Evolutionary conservation across 2,329 filamentous ascomycete genomes (phyloP).

Genomic region (Pezicula carpinea): DNA sequence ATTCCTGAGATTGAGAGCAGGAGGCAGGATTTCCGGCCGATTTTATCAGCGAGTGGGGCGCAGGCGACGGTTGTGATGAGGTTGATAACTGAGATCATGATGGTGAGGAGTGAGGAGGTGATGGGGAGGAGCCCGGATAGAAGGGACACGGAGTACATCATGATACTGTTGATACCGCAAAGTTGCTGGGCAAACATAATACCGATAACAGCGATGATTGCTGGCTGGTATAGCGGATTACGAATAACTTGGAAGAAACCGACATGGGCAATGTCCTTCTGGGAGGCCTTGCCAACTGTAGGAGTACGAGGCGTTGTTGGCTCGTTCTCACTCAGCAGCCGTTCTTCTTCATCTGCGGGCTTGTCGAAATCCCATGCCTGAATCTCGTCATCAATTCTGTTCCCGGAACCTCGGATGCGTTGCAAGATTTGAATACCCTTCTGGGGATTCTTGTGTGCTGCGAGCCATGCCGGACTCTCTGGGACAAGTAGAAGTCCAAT

Average conservation of each 20-base stretch:
- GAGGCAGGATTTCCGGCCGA: conserved; percentile 83
- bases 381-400: conserved; percentile 70
- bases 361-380: conserved; percentile 49
- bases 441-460: conserved; percentile 54
- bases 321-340: conserved; percentile 19
- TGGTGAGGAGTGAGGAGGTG: conserved; percentile 78
- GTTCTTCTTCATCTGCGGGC: conserved; percentile 23
- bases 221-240: conserved; percentile 64
- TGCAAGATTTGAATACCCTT: conserved; percentile 65
- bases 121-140: conserved; percentile 76
- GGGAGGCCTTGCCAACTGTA: conserved; percentile 20
- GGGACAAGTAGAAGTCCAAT: conserved; percentile 70
- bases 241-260: conserved; percentile 62
- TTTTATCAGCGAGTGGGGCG: conserved; percentile 78
- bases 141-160: conserved; percentile 97
- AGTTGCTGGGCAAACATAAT: conserved; percentile 93
- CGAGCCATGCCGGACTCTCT: conserved; percentile 86
- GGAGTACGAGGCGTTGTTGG: conserved; percentile 16
- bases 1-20: conserved; percentile 81
- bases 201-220: conserved; percentile 78
- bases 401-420: conserved; percentile 66
- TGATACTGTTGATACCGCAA: conserved; percentile 91
- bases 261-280: conserved; percentile 36
- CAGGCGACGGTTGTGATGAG: conserved; percentile 76
- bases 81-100: conserved; percentile 82